Base-by-base conservation (phyloP, 257 asterid species). In the Henckelia pumila region DNA sequence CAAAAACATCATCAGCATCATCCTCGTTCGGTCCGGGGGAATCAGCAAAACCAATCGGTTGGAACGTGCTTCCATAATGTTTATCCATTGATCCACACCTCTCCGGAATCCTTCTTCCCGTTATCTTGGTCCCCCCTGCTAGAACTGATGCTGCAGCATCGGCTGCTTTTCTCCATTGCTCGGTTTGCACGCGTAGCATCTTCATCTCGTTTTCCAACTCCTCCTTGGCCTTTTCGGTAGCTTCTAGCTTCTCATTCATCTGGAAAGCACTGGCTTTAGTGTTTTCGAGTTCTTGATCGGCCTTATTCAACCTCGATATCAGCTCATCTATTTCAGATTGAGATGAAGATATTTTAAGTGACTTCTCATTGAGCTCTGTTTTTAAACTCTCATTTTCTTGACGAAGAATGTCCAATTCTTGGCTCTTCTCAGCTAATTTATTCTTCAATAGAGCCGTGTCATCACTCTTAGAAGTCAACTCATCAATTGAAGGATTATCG, bases 91-190 rank as follows among this genome's bases (percentile, higher is more conserved):
- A 89, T 57, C 97, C 96, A 77, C 96, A 90, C 78, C 98, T 84
- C 75, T 89, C 95, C 0, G 98, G 83, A 59, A 93, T 67, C 72
- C 89, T 78, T 67, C 92, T 82, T 17, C 87, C 93, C 0, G 72
- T 81, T 76, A 75, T 81, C 66, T 86, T 92, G 25, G 79, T 80
- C 6, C 79, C 97, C 13, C 88, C 96, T 0, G 95, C 88, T 64
- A 93, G 71, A 24, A 94, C 77, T 3, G 92, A 79, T 0, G 99
- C 99, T 10, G 99, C 99, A 17, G 96, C 97, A 75, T 93, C 97
- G 0, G 99, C 99, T 24, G 99, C 99, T 75, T 93, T 93, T 67
- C 91, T 80, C 99, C 99, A 93, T 44, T 93, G 99, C 64, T 90
- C 97, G 0, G 97, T 90, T 60, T 91, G 99, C 19, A 93, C 86